A percentile compares a stretch with the other conserved stretches of the same genome.
Conservation (phyloP, 345 rosid genomes). For the Sonneratia caseolaris region DNA sequence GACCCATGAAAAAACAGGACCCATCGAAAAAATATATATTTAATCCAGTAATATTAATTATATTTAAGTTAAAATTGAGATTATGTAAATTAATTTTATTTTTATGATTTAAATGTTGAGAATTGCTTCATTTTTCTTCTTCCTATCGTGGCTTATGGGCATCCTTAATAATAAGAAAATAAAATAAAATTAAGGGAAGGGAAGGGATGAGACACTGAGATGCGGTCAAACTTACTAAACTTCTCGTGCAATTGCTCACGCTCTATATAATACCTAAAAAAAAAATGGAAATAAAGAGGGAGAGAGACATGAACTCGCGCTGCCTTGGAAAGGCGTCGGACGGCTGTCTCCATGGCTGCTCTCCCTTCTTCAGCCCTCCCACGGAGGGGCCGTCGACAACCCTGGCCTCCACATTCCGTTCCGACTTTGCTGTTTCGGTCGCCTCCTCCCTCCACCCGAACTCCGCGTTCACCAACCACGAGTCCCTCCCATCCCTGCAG, state of each 20-base stretch:
- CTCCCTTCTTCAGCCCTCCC: constrained; percentile 32
- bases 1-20: neutral
- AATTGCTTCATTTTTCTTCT: too few relatives aligned
- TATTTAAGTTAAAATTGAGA: too few relatives aligned
- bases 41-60: too few relatives aligned
- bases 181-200: too few relatives aligned
- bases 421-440: constrained; percentile 33
- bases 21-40: too few relatives aligned
- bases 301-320: constrained; percentile 31
- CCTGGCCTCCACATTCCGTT: constrained; percentile 20
- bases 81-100: too few relatives aligned
- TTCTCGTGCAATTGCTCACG: too few relatives aligned
- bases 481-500: constrained; percentile 59
- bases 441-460: constrained; percentile 33
- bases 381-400: constrained; percentile 6
- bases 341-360: constrained; percentile 44
- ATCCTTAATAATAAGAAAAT: too few relatives aligned
- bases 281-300: neutral
- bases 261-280: neutral
- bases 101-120: too few relatives aligned
- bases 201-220: too few relatives aligned
- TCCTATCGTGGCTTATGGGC: too few relatives aligned
- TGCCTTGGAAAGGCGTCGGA: constrained; percentile 23
- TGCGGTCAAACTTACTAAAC: neutral
- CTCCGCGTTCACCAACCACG: constrained; percentile 60